Base-by-base conservation (phyloP, 768 basidiomycete species). In the Suillus ampliporus region DNA sequence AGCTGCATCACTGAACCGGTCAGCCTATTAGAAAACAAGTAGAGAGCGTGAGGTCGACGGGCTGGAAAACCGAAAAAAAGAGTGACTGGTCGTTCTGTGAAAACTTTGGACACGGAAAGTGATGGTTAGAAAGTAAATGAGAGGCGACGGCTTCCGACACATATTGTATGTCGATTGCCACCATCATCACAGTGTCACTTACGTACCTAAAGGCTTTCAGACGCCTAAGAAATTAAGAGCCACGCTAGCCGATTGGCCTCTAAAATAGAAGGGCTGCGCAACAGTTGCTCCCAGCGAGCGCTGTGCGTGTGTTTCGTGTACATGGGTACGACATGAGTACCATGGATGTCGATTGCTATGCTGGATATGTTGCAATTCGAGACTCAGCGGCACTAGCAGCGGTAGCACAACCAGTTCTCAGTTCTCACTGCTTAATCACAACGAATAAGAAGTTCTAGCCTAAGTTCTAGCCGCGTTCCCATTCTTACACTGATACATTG, bases 1-100 rank as follows among this genome's bases (percentile, higher is more conserved):
- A 72, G 21, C 21, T 61, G 73, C 74, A 75, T 76, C 51, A 52
- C 34, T 31, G 9, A 28, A 17, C 46, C 56, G 37, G 38, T 40
- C 11, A 21, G 63, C 63, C 40, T 58, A n/a, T n/a, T n/a, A 43
- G 46, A 43, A 31, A 50, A 64, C 31, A 50, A 40, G 64, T 47
- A 41, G 51, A 43, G 44, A 64, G 17, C 51, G 53, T 62, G 52
- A 57, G 59, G 48, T 52, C 34, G 40, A 56, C 58, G 48, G 41
- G 38, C 5, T 35, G 37, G 21, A 31, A 40, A 35, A 19, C 54
- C 19, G 31, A 31, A 31, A 35, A 60, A 66, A 74, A n/a, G 74
- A 75, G 65, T 44, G 74, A 62, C 66, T 68, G 50, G 63, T 60
- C 28, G 44, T 14, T 53, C 10, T 58, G 31, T 48, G 37, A 50